Base-by-base conservation (phyloP, 768 basidiomycete species). In the Pleurotus giganteus region DNA sequence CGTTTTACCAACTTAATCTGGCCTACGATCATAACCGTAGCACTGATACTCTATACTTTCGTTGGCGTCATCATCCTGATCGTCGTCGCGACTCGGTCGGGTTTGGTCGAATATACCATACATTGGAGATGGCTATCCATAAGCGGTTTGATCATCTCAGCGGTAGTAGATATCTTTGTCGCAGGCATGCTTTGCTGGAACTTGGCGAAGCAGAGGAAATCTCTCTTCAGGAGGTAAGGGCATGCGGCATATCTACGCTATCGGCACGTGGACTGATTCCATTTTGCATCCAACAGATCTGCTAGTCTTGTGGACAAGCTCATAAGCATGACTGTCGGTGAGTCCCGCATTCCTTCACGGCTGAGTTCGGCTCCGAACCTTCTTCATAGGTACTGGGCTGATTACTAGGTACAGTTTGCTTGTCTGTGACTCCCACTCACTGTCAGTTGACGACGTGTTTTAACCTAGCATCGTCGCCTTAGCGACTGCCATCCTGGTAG, bases 91-190 rank as follows among this genome's bases (percentile, higher is more conserved):
- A 54, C 70, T 31, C 59, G 60, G 2, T 17, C 12, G 4, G 46
- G 46, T 27, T 12, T 47, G 46, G 46, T 28, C 1, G 47, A 50
- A 4, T 72, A 61, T 49, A 62, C 63, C 6, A 56, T 61, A 4
- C 53, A 61, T 4, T 65, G 62, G 42, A 59, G 60, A n/a, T 71
- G 71, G 71, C 57, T 73, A 6, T 66, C 73, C 19, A 65, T 68
- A 0, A 59, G 62, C 12, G 58, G 71, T 4, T 64, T 72, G 34
- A 59, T 58, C 12, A 57, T 64, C 9, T 66, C 71, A 8, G 67
- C 63, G 1, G 60, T 58, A 1, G 54, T 70, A 11, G 73, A 74
- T 43, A 54, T 72, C 24, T 56, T 65, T 6, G 68, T 73, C 53
- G 66, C 69, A 0, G 58, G 58, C 0, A 62, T 66, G 19, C 63